A percentile compares a stretch with the other conserved stretches of the same genome.
These are phyloP conservation scores for Harrya chromipes DNA, from an alignment of 768 basidiomycete genomes.

Conservation along the genomic window DNA sequence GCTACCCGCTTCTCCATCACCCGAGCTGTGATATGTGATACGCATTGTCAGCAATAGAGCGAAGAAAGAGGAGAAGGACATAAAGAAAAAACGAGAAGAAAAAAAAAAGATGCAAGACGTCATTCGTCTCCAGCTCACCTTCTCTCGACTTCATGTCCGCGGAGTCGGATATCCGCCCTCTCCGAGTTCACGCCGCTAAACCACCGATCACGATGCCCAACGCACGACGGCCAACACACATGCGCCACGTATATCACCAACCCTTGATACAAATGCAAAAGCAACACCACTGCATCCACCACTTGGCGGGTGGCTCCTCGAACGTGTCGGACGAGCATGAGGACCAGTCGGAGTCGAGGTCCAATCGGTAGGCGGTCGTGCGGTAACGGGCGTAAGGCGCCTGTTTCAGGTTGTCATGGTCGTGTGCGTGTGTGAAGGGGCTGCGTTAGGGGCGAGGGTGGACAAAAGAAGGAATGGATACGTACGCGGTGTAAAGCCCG, in stretches of 20 bases:
- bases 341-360: conserved; percentile 23
- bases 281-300: conserved; percentile 16
- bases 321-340: conserved; percentile 23
- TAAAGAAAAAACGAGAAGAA: not conserved
- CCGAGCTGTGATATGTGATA: too few relatives aligned
- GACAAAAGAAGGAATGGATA: not conserved
- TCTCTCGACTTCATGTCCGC: not conserved
- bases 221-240: too few relatives aligned
- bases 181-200: not conserved
- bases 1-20: too few relatives aligned
- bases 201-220: not conserved
- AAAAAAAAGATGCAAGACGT: not conserved
- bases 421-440: not conserved
- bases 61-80: not conserved
- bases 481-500: conserved; percentile 11
- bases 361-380: conserved; percentile 17
- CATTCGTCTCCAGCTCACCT: not conserved
- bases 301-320: conserved; percentile 19
- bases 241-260: conserved; percentile 11
- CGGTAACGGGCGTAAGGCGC: conserved; percentile 4
- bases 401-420: conserved; percentile 1
- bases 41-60: too few relatives aligned
- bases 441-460: not conserved
- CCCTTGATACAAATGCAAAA: conserved; percentile 23
- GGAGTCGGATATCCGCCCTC: conserved; percentile 13